Evolutionary conservation across 2,329 filamentous ascomycete genomes (phyloP).

Genomic region (Trichocomaceae sp.): DNA sequence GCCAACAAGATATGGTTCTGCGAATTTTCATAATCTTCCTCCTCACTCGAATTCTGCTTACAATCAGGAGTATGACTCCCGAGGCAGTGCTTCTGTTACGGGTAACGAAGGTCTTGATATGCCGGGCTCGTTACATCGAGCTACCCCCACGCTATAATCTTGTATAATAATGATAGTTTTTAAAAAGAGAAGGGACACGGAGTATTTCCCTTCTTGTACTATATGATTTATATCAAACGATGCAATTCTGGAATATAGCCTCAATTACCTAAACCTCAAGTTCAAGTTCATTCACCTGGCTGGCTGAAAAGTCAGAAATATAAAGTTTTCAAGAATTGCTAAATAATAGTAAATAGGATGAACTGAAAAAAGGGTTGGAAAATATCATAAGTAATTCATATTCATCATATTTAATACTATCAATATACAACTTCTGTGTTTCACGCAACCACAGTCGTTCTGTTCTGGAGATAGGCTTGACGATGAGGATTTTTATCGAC

Average conservation of each 20-base stretch:
- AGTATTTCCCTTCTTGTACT: not conserved
- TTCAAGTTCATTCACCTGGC: not conserved
- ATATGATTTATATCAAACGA: not conserved
- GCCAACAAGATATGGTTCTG: constrained; percentile 19
- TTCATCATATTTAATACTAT: not conserved
- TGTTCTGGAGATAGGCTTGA: constrained; percentile 62
- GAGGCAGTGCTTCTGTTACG: constrained; percentile 21
- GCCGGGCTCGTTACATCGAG: constrained; percentile 34
- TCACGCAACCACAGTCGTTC: constrained; percentile 13
- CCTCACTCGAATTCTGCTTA: constrained; percentile 29
- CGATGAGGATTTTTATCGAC: constrained; percentile 74
- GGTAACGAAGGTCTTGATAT: constrained; percentile 31
- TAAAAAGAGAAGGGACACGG: not conserved
- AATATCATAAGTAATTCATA: not conserved
- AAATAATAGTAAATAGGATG: not conserved
- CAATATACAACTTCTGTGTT: too few relatives aligned
- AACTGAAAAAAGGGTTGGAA: not conserved
- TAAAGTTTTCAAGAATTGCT: not conserved
- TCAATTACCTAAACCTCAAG: too few relatives aligned
- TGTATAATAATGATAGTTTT: not conserved
- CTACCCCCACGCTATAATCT: constrained; percentile 19
- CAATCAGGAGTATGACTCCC: constrained; percentile 26
- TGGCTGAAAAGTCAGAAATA: not conserved
- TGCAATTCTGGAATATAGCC: too few relatives aligned
- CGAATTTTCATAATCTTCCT: constrained; percentile 23